Conservation (phyloP, 805 yeast genomes). For the Candida ortonii region DNA sequence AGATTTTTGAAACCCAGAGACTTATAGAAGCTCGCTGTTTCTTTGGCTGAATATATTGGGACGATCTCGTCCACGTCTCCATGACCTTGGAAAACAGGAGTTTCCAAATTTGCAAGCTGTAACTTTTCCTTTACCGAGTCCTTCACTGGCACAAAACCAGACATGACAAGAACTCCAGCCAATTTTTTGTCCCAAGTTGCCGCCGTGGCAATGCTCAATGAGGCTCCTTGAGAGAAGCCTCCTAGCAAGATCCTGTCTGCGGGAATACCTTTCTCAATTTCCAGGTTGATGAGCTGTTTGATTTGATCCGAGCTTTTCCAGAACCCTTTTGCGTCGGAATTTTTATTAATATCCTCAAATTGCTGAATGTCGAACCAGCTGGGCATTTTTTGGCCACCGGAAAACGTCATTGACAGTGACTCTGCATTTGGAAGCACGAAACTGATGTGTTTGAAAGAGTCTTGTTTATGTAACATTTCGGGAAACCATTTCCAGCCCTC, state of each 20-base stretch:
- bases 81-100: constrained; percentile 87
- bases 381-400: constrained; percentile 66
- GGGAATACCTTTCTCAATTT: constrained; percentile 51
- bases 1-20: constrained; percentile 43
- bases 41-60: constrained; percentile 36
- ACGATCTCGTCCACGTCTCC: constrained; percentile 78
- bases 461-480: constrained; percentile 48
- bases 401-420: constrained; percentile 59
- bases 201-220: constrained; percentile 63
- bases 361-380: constrained; percentile 82
- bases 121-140: constrained; percentile 25
- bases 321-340: constrained; percentile 55
- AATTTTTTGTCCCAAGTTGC: constrained; percentile 55
- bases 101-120: constrained; percentile 46
- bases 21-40: constrained; percentile 44
- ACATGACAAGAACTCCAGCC: constrained; percentile 74
- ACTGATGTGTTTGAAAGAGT: constrained; percentile 51
- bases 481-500: constrained; percentile 86
- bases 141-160: constrained; percentile 63
- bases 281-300: constrained; percentile 47
- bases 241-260: constrained; percentile 79
- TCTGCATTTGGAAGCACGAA: constrained; percentile 95
- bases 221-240: constrained; percentile 95
- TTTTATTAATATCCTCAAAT: constrained; percentile 46
- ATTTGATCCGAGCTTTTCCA: constrained; percentile 46